Percentiles rank a stretch among this genome's conserved stretches.
These are phyloP conservation scores for Scheffersomyces stipitis DNA, from an alignment of 805 yeast genomes.

Conservation along the genomic window DNA sequence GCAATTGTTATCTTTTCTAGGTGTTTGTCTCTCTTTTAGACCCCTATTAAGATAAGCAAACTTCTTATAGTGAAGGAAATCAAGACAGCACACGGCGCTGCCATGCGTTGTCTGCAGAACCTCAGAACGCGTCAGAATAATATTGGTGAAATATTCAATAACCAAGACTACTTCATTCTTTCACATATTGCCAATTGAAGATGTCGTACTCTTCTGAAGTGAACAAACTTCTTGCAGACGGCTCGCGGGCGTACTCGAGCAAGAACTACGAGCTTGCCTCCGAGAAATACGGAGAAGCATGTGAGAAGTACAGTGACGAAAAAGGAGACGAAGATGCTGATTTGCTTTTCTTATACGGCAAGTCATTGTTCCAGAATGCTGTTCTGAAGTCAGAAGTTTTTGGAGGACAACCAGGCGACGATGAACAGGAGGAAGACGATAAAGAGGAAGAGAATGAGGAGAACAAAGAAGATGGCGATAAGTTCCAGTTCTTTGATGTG, in stretches of 20 bases:
- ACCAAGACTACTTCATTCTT: too few relatives aligned
- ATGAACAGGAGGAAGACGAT: slow-evolving; percentile 22
- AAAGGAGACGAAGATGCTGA: slow-evolving; percentile 70
- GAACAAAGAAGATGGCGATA: slow-evolving; percentile 22
- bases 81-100: too few relatives aligned
- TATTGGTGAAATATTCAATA: too few relatives aligned
- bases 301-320: slow-evolving; percentile 51
- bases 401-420: slow-evolving; percentile 48
- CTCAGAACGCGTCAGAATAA: too few relatives aligned
- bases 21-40: too few relatives aligned
- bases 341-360: slow-evolving; percentile 72
- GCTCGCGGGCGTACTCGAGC: slow-evolving; percentile 61
- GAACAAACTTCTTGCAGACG: slow-evolving; percentile 53
- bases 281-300: slow-evolving; percentile 70
- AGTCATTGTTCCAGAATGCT: slow-evolving; percentile 75
- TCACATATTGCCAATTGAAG: too few relatives aligned
- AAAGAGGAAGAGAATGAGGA: slow-evolving; percentile 15
- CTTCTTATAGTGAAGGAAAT: too few relatives aligned
- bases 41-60: too few relatives aligned
- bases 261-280: slow-evolving; percentile 69
- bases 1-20: too few relatives aligned
- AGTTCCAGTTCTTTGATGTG: slow-evolving; percentile 28
- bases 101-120: too few relatives aligned
- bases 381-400: slow-evolving; percentile 72
- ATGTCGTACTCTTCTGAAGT: slow-evolving; percentile 43